A percentile compares a stretch with the other conserved stretches of the same genome.
phyloP scores from a whole-genome alignment of 495 filamentous ascomycete genomes.

The Friedmanniomyces simplex region DNA sequence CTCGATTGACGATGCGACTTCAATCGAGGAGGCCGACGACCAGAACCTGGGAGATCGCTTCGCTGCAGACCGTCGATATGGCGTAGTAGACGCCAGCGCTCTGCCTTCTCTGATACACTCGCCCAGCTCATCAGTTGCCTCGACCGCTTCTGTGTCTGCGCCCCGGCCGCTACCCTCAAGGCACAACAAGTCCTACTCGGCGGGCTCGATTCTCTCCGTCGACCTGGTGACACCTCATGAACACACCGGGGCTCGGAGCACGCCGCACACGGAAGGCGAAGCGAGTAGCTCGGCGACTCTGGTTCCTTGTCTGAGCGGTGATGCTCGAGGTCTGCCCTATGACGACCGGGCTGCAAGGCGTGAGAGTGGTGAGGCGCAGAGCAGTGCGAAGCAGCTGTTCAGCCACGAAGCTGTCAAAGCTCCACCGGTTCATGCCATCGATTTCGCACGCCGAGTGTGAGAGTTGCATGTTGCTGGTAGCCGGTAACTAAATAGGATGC shows the following conservation, averaged over 20 bases:
- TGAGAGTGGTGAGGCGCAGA: neutral
- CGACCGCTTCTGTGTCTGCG: conserved; percentile 21
- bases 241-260: conserved; percentile 1
- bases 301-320: neutral
- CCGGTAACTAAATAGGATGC: too few relatives aligned
- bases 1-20: conserved; percentile 21
- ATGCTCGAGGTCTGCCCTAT: too few relatives aligned
- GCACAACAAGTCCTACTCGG: conserved; percentile 26
- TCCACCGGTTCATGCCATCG: too few relatives aligned
- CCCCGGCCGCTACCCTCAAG: conserved; percentile 25
- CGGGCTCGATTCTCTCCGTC: conserved; percentile 21
- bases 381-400: conserved; percentile 26
- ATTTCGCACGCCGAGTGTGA: too few relatives aligned
- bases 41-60: neutral
- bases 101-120: conserved; percentile 30
- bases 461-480: too few relatives aligned
- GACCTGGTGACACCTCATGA: conserved; percentile 25
- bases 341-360: neutral
- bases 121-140: conserved; percentile 28
- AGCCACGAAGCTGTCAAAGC: too few relatives aligned
- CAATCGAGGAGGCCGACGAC: conserved; percentile 8
- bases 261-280: conserved; percentile 14
- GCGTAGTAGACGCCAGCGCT: neutral
- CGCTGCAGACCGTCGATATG: neutral
- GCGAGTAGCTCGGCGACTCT: conserved; percentile 5